Evolutionary conservation across 768 basidiomycete genomes (phyloP).

Genomic region (Rhizopogon rudus): DNA sequence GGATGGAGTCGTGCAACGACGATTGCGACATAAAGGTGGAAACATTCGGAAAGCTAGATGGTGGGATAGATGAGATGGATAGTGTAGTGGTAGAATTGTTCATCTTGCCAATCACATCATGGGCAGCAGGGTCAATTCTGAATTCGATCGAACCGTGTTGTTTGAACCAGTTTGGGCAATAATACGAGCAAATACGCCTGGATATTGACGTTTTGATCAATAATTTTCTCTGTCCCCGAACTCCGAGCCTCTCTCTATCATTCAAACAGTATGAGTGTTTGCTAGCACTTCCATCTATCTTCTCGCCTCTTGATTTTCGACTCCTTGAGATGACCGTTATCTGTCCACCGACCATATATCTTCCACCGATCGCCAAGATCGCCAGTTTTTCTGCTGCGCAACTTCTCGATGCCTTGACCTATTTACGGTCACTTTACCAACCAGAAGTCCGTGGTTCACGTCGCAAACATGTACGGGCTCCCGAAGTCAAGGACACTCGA

Average conservation of each 20-base stretch:
- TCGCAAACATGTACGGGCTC: conserved; percentile 22
- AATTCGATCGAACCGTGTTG: background rate
- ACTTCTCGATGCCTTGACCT: conserved; percentile 41
- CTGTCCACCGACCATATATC: conserved; percentile 42
- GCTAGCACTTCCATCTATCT: background rate
- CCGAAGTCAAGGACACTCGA: background rate
- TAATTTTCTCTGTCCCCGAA: too few species aligned
- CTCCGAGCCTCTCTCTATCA: background rate
- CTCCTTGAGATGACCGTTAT: background rate
- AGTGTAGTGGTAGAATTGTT: conserved; percentile 5
- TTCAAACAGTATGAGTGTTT: background rate
- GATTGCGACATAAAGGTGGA: conserved; percentile 26
- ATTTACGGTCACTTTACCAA: conserved; percentile 51
- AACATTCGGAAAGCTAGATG: conserved; percentile 7
- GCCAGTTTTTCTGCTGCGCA: conserved; percentile 26
- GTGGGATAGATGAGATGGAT: conserved; percentile 13
- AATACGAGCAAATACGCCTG: background rate
- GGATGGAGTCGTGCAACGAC: conserved; percentile 10
- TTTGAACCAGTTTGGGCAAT: background rate
- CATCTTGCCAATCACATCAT: conserved; percentile 5
- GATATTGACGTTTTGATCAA: background rate
- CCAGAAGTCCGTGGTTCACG: conserved; percentile 61
- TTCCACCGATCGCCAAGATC: conserved; percentile 51
- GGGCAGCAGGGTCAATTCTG: too few species aligned
- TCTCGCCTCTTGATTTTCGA: background rate